Evolutionary conservation across 352 stramenopile genomes (phyloP), one percentile per base, ranked within the genome.

Genomic region (Globisporangium spinosum): DNA sequence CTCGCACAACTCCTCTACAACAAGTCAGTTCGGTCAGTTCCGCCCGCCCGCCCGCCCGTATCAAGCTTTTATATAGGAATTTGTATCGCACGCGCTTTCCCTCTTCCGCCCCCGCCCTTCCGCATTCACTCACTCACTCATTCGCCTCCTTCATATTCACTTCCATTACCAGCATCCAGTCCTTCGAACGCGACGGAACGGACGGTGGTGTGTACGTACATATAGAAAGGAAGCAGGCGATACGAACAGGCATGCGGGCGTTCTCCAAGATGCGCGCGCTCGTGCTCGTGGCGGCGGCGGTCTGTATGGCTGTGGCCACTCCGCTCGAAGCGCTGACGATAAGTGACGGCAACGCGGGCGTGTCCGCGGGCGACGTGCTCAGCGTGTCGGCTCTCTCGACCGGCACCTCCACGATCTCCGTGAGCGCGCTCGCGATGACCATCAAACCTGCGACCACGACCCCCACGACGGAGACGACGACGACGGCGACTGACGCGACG

Each of bases 361-460:
- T 65, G 57, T 61, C 51, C 6, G 65, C 65, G 1, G 58, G 58
- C 17, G 58, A 64, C 35, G 65, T 61, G 47, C 32, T 70, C 43
- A 60, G n/a, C 43, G 57, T 61, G 34, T 34, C 65, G 47, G 15
- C 35, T 34, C 56, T 70, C 47, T 61, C 65, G 32, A 32, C 27
- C 8, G 43, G 43, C 10, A 29, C 45, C 29, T 45, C 57, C 4
- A 32, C 25, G 17, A 47, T 65, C 47, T 55, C 22, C 5, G 65
- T 70, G 45, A 59, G 29, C 23, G 65, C 65, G 32, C 57, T 70
- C 57, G 65, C 65, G 57, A 65, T 57, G 57, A 64, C 64, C 1
- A 3, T 43, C 40, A 51, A 38, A 25, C 55, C 64, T 15, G 32
- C 22, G 17, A 29, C 63, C 8, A 22, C 12, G 54, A 38, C 49